These are phyloP conservation scores for Aspergillus conjunctus DNA, from an alignment of 495 filamentous ascomycete species.

Conservation along the genomic window DNA sequence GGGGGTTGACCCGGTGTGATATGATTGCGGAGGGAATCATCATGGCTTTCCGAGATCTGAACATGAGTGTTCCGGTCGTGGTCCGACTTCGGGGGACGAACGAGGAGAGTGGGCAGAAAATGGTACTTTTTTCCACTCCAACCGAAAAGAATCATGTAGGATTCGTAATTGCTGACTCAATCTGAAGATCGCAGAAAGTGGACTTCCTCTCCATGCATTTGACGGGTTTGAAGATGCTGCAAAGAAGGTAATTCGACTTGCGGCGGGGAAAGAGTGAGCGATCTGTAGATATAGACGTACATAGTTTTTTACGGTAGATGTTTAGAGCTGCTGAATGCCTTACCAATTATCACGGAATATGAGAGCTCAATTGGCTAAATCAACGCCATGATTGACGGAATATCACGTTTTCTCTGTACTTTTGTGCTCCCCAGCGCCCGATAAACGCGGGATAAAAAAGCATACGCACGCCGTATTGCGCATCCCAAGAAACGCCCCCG, in stretches of 20 bases:
- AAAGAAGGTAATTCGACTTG: slow-evolving; percentile 16
- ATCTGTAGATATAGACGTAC: neutral
- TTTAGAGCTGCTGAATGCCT: neutral
- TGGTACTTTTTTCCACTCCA: slow-evolving; percentile 44
- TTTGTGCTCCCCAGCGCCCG: neutral
- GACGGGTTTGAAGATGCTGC: slow-evolving; percentile 83
- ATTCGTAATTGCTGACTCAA: slow-evolving; percentile 18
- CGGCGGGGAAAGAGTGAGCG: neutral
- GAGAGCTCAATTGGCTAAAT: neutral
- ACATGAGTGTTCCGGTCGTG: slow-evolving; percentile 73
- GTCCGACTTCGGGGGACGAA: slow-evolving; percentile 84
- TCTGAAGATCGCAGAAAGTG: slow-evolving; percentile 67
- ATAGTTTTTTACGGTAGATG: neutral
- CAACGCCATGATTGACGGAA: neutral
- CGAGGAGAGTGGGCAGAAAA: slow-evolving; percentile 71
- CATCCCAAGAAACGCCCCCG: slow-evolving; percentile 13
- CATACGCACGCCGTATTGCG: neutral
- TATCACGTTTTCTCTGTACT: neutral
- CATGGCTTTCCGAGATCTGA: slow-evolving; percentile 72
- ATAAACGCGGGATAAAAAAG: neutral
- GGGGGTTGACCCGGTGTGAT: slow-evolving; percentile 78
- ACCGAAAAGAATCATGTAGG: neutral
- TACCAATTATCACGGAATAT: neutral
- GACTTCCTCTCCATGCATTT: slow-evolving; percentile 71
- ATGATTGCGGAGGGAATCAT: slow-evolving; percentile 89